Conservation (phyloP, 331 rosid species). For the Quercus tomentella region DNA sequence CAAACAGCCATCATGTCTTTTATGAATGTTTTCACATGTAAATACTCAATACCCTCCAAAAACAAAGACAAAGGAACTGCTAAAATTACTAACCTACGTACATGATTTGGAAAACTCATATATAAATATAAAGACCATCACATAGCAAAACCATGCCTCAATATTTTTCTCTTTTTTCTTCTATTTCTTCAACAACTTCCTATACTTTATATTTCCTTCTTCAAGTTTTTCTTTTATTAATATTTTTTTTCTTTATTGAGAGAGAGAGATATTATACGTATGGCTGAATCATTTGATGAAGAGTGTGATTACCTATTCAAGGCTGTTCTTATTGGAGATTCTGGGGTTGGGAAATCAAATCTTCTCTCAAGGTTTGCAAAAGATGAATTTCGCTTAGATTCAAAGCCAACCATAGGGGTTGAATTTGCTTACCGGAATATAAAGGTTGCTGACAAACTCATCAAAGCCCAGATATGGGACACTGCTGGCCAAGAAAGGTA, state of each 20-base stretch:
- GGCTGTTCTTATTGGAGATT: conserved; percentile 79
- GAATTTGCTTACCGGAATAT: conserved; percentile 92
- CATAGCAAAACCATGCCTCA: conserved; percentile 12
- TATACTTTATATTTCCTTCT: not conserved
- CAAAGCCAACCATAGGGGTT: conserved; percentile 92
- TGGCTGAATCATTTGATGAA: conserved; percentile 73
- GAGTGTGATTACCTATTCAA: conserved; percentile 91
- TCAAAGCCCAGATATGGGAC: conserved; percentile 98
- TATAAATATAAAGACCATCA: conserved; percentile 21
- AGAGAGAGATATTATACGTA: not conserved
- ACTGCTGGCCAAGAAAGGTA: conserved; percentile 99
- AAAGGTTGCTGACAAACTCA: conserved; percentile 56
- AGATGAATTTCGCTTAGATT: conserved; percentile 71
- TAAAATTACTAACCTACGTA: not conserved
- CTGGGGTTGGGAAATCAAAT: conserved; percentile 93
- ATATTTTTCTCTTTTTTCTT: not conserved
- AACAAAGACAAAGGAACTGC: conserved; percentile 1
- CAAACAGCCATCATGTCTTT: conserved; percentile 31
- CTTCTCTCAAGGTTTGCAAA: conserved; percentile 76
- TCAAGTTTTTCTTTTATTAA: not conserved
- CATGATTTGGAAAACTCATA: not conserved
- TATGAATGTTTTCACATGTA: conserved; percentile 40
- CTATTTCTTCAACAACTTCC: not conserved
- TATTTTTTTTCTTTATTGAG: not conserved
- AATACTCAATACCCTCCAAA: conserved; percentile 32